Evolutionary conservation across 208 protist species (phyloP).

Genomic region (Leishmania tropica): DNA sequence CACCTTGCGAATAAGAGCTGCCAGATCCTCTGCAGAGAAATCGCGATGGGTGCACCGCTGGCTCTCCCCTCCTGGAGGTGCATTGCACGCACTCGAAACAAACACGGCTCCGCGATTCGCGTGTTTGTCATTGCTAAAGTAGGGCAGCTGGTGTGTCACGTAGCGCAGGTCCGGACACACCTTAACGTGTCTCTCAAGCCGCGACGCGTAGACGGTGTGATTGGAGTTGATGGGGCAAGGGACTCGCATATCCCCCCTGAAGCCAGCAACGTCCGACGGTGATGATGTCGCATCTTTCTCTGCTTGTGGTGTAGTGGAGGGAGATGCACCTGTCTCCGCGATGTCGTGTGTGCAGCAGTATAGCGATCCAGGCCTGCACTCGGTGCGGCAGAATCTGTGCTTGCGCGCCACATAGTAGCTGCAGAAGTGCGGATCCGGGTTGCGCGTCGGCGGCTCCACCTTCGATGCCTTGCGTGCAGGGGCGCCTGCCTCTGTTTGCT

Average conservation of each 20-base stretch:
- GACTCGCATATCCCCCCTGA: constrained; percentile 35
- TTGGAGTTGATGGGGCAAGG: constrained; percentile 82
- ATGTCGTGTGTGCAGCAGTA: constrained; percentile 68
- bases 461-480: constrained; percentile 20
- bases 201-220: constrained; percentile 67
- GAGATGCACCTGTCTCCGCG: not conserved
- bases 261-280: not conserved
- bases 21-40: constrained; percentile 16
- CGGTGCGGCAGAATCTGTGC: constrained; percentile 68
- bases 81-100: not conserved
- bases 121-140: constrained; percentile 54
- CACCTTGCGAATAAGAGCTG: constrained; percentile 28
- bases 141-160: constrained; percentile 45
- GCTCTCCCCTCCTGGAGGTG: not conserved
- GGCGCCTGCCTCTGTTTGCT: not conserved
- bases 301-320: not conserved
- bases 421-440: constrained; percentile 57
- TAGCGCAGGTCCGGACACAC: constrained; percentile 77
- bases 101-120: constrained; percentile 30
- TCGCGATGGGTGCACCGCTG: constrained; percentile 29
- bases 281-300: not conserved
- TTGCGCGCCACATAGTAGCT: constrained; percentile 71
- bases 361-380: constrained; percentile 35
- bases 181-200: constrained; percentile 63
- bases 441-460: constrained; percentile 31